Base-by-base conservation (phyloP, 2,329 filamentous ascomycete genomes). In the Cladophialophora bantiana region DNA sequence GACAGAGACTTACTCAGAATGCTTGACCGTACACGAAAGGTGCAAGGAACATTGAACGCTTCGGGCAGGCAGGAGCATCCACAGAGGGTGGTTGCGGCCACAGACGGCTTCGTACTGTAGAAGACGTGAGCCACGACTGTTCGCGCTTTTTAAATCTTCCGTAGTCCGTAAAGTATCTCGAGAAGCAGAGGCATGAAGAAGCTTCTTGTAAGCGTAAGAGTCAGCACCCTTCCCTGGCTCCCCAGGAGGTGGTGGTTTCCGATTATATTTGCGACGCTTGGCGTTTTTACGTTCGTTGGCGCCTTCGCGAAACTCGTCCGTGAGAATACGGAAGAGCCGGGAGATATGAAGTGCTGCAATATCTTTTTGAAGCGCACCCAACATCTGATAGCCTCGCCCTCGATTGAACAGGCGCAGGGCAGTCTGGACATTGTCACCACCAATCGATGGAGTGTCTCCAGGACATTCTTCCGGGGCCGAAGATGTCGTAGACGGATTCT, bases 41-140 rank as follows among this genome's bases (percentile, higher is more conserved):
- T 59, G 26, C 15, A 59, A 45, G 26, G 57, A 45, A 42, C 26
- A 59, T 15, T 40, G 35, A n/a, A 59, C 35, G 15, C 31, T 59
- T 59, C 57, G 48, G 34, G 35, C 48, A 3, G 57, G 57, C 50
- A 40, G 57, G 9, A 59, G 57, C 40, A 59, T 59, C 57, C 26
- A 59, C 26, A 59, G 57, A 26, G 40, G 40, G 9, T 45, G 36
- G 12, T 48, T 20, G 6, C n/a, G 57, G 38, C 40, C 57, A 26
- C 26, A 59, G 18, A 59, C 18, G 18, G 42, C 57, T 59, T 59
- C 26, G 34, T 48, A 59, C 5, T 59, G 40, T 38, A 48, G 57
- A n/a, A 59, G 57, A 50, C 26, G 15, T 48, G 10, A 48, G 9
- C 57, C 40, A 18, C 57, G 57, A 38, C 15, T 48, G 35, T 48